Evolutionary conservation across 768 basidiomycete genomes (phyloP), one percentile per base, ranked within the genome.

Genomic region (Boletellus emodensis): DNA sequence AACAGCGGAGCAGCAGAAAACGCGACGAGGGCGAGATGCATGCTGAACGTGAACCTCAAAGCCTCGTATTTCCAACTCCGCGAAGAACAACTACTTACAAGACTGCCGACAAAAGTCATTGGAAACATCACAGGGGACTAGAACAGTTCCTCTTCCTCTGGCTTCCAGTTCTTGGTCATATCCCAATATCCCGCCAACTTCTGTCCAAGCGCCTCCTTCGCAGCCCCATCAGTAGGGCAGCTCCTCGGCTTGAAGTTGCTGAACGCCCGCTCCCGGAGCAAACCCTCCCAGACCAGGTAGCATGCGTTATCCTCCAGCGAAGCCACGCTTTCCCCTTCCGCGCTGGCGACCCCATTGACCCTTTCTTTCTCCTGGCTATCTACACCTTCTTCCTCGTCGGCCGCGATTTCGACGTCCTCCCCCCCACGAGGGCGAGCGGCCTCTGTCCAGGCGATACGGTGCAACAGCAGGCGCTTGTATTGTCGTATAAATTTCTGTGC

Each of bases 111-210:
- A 26, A 45, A 40, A 40, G 26, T 37, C 28, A 44, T 15, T 30
- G 20, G 30, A 30, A 46, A 45, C 12, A 46, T 26, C 17, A 13
- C 17, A 13, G 36, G 22, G 33, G 34, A 60, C 70, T 64, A 85
- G 61, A 82, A 81, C 59, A 83, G 56, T 51, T 90, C 86, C 57
- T 90, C 87, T 47, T 92, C 90, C 66, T 88, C 85, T 5, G 82
- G 78, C 65, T 82, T 88, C 82, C 85, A 91, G 61, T 89, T 87
- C 82, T 94, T 96, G 26, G 92, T 84, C 68, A 90, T 80, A 67
- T 97, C 95, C 94, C 94, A 98, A 65, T 93, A 89, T 0, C 91
- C 90, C 42, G 85, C 84, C 68, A 93, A 66, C 75, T 84, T 92
- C 51, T 81, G 78, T 1, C 94, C 94, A 24, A 98, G 75, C 44